Percentiles rank a stretch among this genome's conserved stretches.
Evolutionary conservation across 805 yeast species (phyloP).

Genomic region (Kuraishia molischiana): DNA sequence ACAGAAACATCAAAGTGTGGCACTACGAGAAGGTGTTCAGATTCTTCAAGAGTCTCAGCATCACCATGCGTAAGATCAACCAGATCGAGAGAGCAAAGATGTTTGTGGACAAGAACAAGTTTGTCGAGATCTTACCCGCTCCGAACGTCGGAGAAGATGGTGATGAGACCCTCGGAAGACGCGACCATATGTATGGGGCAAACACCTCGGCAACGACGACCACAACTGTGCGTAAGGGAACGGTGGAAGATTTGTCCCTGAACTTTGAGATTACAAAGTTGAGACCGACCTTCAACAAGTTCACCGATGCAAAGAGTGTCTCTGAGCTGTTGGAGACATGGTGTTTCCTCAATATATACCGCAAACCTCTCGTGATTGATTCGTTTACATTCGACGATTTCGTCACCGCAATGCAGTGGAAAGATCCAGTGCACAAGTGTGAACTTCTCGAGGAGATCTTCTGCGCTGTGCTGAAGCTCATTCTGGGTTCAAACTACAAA

Average conservation of each 20-base stretch:
- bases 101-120: neutral
- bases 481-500: constrained; percentile 36
- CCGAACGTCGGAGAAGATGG: neutral
- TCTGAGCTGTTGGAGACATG: constrained; percentile 56
- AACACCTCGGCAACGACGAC: too few species aligned
- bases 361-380: constrained; percentile 53
- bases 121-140: neutral
- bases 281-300: constrained; percentile 16
- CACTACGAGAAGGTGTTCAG: constrained; percentile 47
- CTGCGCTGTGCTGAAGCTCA: constrained; percentile 50
- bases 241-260: constrained; percentile 20
- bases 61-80: constrained; percentile 25
- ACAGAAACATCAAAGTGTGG: constrained; percentile 46
- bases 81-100: constrained; percentile 12
- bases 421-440: constrained; percentile 34
- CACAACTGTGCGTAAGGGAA: constrained; percentile 2
- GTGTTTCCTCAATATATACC: constrained; percentile 67
- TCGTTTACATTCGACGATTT: constrained; percentile 76
- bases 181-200: too few species aligned
- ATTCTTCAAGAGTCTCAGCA: constrained; percentile 40
- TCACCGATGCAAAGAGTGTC: constrained; percentile 13
- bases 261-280: constrained; percentile 15
- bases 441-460: constrained; percentile 55
- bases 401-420: constrained; percentile 44
- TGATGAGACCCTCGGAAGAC: neutral